Evolutionary conservation across 169 alveolate species (phyloP).

Genomic region (Plasmodium ovale): DNA sequence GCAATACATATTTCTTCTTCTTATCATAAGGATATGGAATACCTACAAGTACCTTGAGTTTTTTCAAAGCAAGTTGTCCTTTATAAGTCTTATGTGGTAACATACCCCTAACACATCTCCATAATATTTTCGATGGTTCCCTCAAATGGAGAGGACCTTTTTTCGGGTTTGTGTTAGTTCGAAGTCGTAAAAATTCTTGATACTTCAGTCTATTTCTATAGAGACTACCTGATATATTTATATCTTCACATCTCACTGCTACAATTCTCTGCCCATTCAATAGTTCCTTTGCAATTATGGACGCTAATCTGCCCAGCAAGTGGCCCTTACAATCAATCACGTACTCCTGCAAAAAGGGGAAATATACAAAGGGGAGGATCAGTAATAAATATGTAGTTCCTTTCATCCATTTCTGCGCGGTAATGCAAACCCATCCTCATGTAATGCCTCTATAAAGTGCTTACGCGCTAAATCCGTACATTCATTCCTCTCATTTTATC

Average conservation of each 20-base stretch:
- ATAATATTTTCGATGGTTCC: conserved; percentile 97
- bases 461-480: too few relatives aligned
- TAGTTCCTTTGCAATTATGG: conserved; percentile 98
- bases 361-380: too few relatives aligned
- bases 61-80: conserved; percentile 97
- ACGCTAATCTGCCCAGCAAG: conserved; percentile 98
- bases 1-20: conserved; percentile 93
- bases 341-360: conserved; percentile 81
- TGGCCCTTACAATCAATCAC: conserved; percentile 99
- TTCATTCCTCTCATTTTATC: too few relatives aligned
- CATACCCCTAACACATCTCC: conserved; percentile 99
- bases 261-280: conserved; percentile 97
- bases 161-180: conserved; percentile 97
- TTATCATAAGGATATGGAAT: conserved; percentile 96
- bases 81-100: conserved; percentile 98
- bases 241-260: conserved; percentile 97
- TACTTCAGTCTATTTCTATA: conserved; percentile 95
- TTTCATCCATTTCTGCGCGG: too few relatives aligned
- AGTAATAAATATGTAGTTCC: too few relatives aligned
- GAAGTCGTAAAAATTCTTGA: conserved; percentile 94
- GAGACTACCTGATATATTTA: conserved; percentile 96
- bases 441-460: too few relatives aligned
- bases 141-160: conserved; percentile 97
- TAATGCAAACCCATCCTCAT: too few relatives aligned
- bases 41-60: conserved; percentile 96